These are phyloP conservation scores for Vicia sativa DNA, from an alignment of 306 rosid genomes.

Conservation along the genomic window DNA sequence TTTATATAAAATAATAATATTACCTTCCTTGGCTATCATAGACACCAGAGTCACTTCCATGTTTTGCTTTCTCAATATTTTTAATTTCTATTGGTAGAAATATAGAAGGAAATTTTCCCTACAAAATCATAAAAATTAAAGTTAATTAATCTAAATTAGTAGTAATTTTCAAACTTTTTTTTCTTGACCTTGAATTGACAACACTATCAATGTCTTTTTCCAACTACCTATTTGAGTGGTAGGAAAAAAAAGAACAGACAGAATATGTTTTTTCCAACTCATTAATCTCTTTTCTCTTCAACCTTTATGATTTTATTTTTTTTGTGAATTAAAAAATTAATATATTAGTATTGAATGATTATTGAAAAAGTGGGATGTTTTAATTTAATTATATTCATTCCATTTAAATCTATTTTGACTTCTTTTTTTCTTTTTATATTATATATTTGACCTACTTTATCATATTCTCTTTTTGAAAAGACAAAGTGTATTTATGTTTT, in stretches of 20 bases:
- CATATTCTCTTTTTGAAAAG: no score
- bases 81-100: slow-evolving; percentile 68
- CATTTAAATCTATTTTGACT: not conserved
- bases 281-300: not conserved
- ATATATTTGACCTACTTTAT: no score
- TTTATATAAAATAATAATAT: no score
- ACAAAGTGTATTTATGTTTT: no score
- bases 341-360: not conserved
- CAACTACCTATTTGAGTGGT: no score
- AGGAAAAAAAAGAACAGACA: no score
- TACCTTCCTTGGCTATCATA: slow-evolving; percentile 88
- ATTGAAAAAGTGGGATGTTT: not conserved
- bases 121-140: not conserved
- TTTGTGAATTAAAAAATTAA: not conserved
- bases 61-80: slow-evolving; percentile 64
- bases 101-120: slow-evolving; percentile 76
- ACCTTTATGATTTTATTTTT: not conserved
- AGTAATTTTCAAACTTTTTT: not conserved
- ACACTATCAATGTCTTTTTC: no score
- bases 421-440: no score
- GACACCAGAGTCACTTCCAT: slow-evolving; percentile 88
- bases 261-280: not conserved
- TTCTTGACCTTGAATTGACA: no score
- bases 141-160: no score
- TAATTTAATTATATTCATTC: not conserved